phyloP scores from a whole-genome alignment of 805 yeast genomes.

The Starmerella powellii region DNA sequence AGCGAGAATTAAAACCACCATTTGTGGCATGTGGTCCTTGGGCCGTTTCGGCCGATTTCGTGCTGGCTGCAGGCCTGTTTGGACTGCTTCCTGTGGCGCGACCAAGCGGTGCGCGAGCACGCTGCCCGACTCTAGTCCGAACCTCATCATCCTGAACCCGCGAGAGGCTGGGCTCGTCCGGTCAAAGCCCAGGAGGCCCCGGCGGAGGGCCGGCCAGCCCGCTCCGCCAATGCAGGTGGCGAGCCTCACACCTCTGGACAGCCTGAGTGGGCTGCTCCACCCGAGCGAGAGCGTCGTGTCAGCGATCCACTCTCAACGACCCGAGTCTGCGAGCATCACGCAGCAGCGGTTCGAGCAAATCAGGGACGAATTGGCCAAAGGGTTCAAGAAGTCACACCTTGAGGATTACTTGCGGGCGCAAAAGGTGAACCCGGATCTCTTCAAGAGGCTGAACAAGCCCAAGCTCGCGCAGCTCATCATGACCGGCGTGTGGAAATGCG shows the following conservation, averaged over 20 bases:
- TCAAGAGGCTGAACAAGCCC: slow-evolving; percentile 12
- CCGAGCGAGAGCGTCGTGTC: slow-evolving; percentile 4
- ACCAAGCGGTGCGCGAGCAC: too few species aligned
- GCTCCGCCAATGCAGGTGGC: background rate
- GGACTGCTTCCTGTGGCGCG: too few species aligned
- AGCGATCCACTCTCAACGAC: slow-evolving; percentile 15
- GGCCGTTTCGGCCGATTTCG: too few species aligned
- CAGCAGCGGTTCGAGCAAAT: slow-evolving; percentile 18
- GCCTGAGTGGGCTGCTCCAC: background rate
- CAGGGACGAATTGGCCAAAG: slow-evolving; percentile 20
- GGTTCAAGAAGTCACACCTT: slow-evolving; percentile 26
- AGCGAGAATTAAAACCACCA: too few species aligned
- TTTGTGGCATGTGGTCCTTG: too few species aligned
- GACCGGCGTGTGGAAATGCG: slow-evolving; percentile 30
- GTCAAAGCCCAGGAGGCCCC: slow-evolving; percentile 1
- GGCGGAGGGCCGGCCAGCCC: background rate
- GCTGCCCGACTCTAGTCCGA: too few species aligned
- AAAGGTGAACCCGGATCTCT: background rate
- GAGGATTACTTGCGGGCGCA: slow-evolving; percentile 10
- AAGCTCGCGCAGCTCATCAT: slow-evolving; percentile 28
- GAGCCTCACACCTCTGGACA: background rate
- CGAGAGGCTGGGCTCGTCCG: slow-evolving; percentile 13
- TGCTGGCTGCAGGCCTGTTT: too few species aligned
- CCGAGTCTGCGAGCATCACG: slow-evolving; percentile 10
- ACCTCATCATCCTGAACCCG: slow-evolving; percentile 14